A percentile compares a stretch with the other conserved stretches of the same genome.
These are phyloP conservation scores for Casuarina equisetifolia DNA, from an alignment of 306 rosid genomes.

Conservation along the genomic window DNA sequence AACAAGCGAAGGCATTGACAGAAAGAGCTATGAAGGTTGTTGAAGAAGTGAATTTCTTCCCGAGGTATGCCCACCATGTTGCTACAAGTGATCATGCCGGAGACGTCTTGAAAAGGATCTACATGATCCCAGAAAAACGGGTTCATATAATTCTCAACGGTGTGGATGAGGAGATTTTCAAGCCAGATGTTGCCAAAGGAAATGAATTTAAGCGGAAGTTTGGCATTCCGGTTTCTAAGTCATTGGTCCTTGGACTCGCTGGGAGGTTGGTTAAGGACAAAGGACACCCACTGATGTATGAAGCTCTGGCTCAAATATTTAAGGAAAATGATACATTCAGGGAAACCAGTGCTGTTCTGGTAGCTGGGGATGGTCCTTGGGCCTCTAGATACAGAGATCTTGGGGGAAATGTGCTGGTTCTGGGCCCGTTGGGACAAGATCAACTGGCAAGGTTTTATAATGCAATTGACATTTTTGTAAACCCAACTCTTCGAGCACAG, in stretches of 20 bases:
- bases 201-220: slow-evolving; percentile 40
- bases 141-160: slow-evolving; percentile 78
- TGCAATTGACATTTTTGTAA: slow-evolving; percentile 55
- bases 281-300: slow-evolving; percentile 72
- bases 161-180: slow-evolving; percentile 59
- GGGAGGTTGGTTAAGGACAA: slow-evolving; percentile 78
- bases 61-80: slow-evolving; percentile 62
- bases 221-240: slow-evolving; percentile 38
- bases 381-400: slow-evolving; percentile 56
- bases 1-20: slow-evolving; percentile 38
- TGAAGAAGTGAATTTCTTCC: slow-evolving; percentile 57
- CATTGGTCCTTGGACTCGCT: slow-evolving; percentile 63
- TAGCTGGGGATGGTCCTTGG: slow-evolving; percentile 88
- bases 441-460: slow-evolving; percentile 58
- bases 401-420: slow-evolving; percentile 48
- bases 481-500: slow-evolving; percentile 59
- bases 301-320: slow-evolving; percentile 50
- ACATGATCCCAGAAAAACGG: slow-evolving; percentile 66
- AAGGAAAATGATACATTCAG: slow-evolving; percentile 44
- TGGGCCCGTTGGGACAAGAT: slow-evolving; percentile 63
- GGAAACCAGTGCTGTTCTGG: slow-evolving; percentile 46
- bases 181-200: slow-evolving; percentile 46
- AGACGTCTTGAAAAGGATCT: slow-evolving; percentile 63
- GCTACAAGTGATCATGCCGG: slow-evolving; percentile 79
- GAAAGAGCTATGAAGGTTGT: slow-evolving; percentile 57